phyloP scores from a whole-genome alignment of 768 basidiomycete species.

The Tylopilus vinaceipallidus region DNA sequence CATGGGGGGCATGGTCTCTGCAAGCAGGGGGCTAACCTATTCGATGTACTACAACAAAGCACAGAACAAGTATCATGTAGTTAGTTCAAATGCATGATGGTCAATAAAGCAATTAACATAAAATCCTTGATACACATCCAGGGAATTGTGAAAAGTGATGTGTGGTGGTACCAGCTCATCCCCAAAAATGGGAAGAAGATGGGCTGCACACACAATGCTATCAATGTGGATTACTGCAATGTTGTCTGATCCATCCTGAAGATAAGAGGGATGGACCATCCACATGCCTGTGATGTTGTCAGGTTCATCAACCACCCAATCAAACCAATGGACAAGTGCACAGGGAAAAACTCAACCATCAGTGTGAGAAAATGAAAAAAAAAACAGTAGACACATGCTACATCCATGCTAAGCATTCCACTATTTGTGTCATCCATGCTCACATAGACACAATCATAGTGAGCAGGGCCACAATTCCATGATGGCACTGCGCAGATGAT shows the following conservation, averaged over 20 bases:
- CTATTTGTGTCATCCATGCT: not conserved
- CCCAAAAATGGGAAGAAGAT: not conserved
- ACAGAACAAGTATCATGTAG: not conserved
- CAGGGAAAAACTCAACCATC: not conserved
- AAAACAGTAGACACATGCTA: not conserved
- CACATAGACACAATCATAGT: not conserved
- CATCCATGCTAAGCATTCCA: not conserved
- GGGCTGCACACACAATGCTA: not conserved
- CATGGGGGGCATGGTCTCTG: too few species aligned
- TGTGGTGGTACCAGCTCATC: not conserved
- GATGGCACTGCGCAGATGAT: not conserved
- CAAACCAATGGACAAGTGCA: not conserved
- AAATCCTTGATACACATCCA: not conserved
- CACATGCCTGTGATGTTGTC: not conserved
- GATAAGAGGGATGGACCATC: not conserved
- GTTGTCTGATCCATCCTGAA: not conserved
- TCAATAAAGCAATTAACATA: not conserved
- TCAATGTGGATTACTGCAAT: not conserved
- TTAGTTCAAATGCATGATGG: not conserved
- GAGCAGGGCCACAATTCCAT: not conserved
- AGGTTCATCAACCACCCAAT: not conserved
- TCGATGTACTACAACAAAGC: too few species aligned
- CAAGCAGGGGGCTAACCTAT: too few species aligned
- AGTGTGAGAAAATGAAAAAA: not conserved
- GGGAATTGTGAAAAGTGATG: not conserved